These are phyloP conservation scores for Rhodomyrtus psidioides DNA, from an alignment of 441 rosid species.

Conservation along the genomic window DNA sequence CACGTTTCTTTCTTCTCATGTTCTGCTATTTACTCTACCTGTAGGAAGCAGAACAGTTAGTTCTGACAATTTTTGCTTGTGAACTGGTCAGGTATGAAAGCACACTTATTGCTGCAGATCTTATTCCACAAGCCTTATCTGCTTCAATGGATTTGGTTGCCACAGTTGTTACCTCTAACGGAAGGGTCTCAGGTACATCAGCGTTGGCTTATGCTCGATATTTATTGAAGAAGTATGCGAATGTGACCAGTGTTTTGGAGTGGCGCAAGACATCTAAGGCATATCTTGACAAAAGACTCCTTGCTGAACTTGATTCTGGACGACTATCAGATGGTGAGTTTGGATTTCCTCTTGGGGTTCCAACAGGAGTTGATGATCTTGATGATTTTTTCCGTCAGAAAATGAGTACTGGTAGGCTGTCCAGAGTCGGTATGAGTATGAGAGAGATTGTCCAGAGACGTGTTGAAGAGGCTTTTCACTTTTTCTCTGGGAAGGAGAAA, in stretches of 20 bases:
- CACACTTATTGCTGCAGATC: conserved; percentile 73
- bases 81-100: conserved; percentile 78
- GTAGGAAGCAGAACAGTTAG: neutral
- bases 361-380: conserved; percentile 76
- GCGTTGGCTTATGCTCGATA: conserved; percentile 69
- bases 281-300: conserved; percentile 72
- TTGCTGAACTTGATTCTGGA: conserved; percentile 92
- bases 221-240: conserved; percentile 72
- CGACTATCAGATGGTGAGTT: conserved; percentile 65
- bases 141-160: conserved; percentile 60
- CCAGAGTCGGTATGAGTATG: conserved; percentile 87
- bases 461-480: conserved; percentile 60
- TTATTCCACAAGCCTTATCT: conserved; percentile 81
- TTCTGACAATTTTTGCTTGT: neutral
- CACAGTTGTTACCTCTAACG: conserved; percentile 55
- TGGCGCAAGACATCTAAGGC: conserved; percentile 81
- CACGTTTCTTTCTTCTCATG: neutral
- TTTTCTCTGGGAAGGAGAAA: conserved; percentile 55
- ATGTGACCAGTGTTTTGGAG: conserved; percentile 70
- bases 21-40: neutral
- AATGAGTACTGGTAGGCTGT: conserved; percentile 52
- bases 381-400: conserved; percentile 91
- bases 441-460: conserved; percentile 69
- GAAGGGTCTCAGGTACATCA: conserved; percentile 64
- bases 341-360: conserved; percentile 81